phyloP scores from a whole-genome alignment of 2,329 filamentous ascomycete species.

The Beauveria sp. region DNA sequence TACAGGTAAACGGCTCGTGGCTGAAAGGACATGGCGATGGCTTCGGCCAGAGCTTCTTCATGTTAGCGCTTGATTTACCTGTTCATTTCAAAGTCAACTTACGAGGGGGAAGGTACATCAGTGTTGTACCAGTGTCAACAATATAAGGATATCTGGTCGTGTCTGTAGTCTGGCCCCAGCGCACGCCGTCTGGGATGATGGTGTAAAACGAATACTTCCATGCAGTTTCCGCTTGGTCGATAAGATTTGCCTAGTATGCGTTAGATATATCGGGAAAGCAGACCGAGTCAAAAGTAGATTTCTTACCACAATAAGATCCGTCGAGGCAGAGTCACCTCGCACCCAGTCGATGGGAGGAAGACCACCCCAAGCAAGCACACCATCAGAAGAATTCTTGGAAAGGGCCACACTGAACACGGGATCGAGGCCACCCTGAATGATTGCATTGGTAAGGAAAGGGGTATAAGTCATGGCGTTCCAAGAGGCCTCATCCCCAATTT shows the following conservation, averaged over 20 bases:
- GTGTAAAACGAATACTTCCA: conserved; percentile 46
- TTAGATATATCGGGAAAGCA: conserved; percentile 1
- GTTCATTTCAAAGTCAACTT: conserved; percentile 16
- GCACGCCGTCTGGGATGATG: conserved; percentile 41
- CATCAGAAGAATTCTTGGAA: conserved; percentile 36
- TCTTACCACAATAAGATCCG: conserved; percentile 40
- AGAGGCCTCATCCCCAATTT: conserved; percentile 28
- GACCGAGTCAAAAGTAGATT: too few relatives aligned
- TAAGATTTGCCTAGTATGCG: conserved; percentile 35
- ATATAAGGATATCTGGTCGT: conserved; percentile 40
- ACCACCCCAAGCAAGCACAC: conserved; percentile 40
- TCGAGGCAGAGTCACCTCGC: conserved; percentile 23
- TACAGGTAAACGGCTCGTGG: conserved; percentile 40
- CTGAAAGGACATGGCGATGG: conserved; percentile 39
- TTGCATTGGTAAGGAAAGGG: conserved; percentile 41
- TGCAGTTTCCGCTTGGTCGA: conserved; percentile 27
- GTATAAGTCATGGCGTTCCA: conserved; percentile 36
- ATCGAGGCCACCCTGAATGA: conserved; percentile 36
- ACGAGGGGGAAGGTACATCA: conserved; percentile 43
- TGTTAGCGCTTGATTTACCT: neutral
- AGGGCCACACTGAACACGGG: conserved; percentile 42
- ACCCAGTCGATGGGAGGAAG: conserved; percentile 31
- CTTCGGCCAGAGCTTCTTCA: conserved; percentile 34
- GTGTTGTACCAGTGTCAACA: conserved; percentile 44
- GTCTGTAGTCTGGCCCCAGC: conserved; percentile 35